Conservation (phyloP, 495 filamentous ascomycete genomes). For the Neurospora sp. region DNA sequence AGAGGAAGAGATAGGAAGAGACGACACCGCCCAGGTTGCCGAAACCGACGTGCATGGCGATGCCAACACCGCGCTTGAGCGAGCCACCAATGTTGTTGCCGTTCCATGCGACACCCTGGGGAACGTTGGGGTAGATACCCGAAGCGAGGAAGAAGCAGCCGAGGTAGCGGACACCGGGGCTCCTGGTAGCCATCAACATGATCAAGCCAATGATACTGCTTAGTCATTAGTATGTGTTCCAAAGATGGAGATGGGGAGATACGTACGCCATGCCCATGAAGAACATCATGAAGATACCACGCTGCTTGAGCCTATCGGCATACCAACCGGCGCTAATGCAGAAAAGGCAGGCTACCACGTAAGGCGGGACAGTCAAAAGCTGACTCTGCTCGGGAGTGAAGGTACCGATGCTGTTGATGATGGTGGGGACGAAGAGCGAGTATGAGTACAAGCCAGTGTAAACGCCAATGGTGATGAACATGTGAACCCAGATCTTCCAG, state of each 20-base stretch:
- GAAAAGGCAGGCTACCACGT: conserved; percentile 39
- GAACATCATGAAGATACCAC: conserved; percentile 50
- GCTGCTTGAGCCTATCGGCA: conserved; percentile 42
- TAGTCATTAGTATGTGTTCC: conserved; percentile 8
- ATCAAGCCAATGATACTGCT: conserved; percentile 53
- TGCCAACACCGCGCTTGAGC: conserved; percentile 67
- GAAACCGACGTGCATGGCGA: conserved; percentile 75
- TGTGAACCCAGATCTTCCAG: conserved; percentile 65
- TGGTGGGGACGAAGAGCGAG: conserved; percentile 58
- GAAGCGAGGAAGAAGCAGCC: conserved; percentile 58
- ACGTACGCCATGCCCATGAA: conserved; percentile 32
- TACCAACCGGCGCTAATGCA: conserved; percentile 43
- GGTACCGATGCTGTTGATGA: conserved; percentile 47
- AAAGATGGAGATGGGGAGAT: neutral
- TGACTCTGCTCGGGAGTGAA: conserved; percentile 46
- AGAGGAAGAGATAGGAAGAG: conserved; percentile 60
- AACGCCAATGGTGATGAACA: conserved; percentile 40
- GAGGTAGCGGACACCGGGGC: conserved; percentile 53
- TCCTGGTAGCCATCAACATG: conserved; percentile 46
- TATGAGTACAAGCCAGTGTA: conserved; percentile 56
- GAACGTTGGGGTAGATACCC: conserved; percentile 68
- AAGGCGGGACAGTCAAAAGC: conserved; percentile 52
- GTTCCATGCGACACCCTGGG: conserved; percentile 68
- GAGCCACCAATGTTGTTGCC: conserved; percentile 76
- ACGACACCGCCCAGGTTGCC: conserved; percentile 66